These are phyloP conservation scores for Candida tropicalis DNA, from an alignment of 1,139 yeast genomes.

Conservation along the genomic window DNA sequence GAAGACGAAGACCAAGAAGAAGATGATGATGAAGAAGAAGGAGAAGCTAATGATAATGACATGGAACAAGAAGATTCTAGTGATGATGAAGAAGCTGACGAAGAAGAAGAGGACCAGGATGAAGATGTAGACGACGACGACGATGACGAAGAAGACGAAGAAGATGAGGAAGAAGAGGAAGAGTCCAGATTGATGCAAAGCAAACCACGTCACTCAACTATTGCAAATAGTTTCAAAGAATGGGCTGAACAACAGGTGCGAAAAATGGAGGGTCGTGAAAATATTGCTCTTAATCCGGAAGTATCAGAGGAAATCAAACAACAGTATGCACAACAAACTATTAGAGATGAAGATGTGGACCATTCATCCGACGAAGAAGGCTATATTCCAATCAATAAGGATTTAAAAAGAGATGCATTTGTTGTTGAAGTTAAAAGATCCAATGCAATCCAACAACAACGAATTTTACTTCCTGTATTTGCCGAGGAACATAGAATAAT, in stretches of 20 bases:
- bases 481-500: conserved; percentile 90
- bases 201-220: conserved; percentile 45
- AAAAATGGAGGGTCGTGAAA: conserved; percentile 59
- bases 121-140: conserved; percentile 21
- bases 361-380: conserved; percentile 62
- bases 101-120: conserved; percentile 20
- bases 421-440: conserved; percentile 69
- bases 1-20: conserved; percentile 39
- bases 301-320: conserved; percentile 54
- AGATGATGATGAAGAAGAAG: conserved; percentile 20
- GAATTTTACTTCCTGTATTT: conserved; percentile 83
- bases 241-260: conserved; percentile 66
- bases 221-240: conserved; percentile 52
- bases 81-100: conserved; percentile 40
- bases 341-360: conserved; percentile 64
- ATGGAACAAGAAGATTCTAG: conserved; percentile 18
- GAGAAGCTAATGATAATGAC: conserved; percentile 17
- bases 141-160: conserved; percentile 23
- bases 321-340: conserved; percentile 39
- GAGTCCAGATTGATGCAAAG: conserved; percentile 37
- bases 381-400: conserved; percentile 56
- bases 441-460: conserved; percentile 61
- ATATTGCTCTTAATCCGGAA: conserved; percentile 48
- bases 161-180: conserved; percentile 25
- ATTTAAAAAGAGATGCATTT: conserved; percentile 61